phyloP scores from a whole-genome alignment of 2,329 filamentous ascomycete genomes.

The Colletotrichum sp. region DNA sequence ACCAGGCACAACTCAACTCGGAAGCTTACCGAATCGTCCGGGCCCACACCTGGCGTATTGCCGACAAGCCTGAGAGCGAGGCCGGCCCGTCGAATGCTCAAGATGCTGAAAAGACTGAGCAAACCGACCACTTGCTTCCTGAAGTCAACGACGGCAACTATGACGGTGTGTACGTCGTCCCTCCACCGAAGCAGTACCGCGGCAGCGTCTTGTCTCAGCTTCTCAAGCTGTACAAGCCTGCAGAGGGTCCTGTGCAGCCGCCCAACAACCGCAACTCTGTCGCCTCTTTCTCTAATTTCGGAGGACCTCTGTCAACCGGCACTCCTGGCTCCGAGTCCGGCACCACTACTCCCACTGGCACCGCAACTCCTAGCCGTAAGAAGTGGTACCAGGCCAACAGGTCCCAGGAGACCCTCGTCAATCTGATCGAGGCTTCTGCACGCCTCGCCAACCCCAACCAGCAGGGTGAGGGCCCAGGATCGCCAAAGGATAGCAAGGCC shows the following conservation, averaged over 20 bases:
- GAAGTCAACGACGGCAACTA: conserved; percentile 44
- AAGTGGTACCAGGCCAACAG: conserved; percentile 56
- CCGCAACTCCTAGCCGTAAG: conserved; percentile 42
- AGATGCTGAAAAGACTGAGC: neutral
- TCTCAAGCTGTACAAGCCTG: conserved; percentile 49
- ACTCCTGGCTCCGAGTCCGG: conserved; percentile 36
- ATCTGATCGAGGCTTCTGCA: conserved; percentile 51
- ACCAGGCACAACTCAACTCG: conserved; percentile 31
- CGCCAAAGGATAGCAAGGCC: conserved; percentile 17
- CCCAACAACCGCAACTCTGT: conserved; percentile 19
- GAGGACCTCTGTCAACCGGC: conserved; percentile 45
- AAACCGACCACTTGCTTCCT: conserved; percentile 22
- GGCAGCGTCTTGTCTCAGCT: conserved; percentile 52
- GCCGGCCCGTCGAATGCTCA: conserved; percentile 11
- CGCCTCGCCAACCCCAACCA: conserved; percentile 41
- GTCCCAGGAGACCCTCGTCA: conserved; percentile 51
- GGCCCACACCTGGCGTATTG: conserved; percentile 40
- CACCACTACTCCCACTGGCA: conserved; percentile 25
- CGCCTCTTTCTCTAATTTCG: conserved; percentile 32
- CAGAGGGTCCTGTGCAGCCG: conserved; percentile 26
- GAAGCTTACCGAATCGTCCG: conserved; percentile 49
- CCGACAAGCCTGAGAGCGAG: neutral
- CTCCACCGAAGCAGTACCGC: conserved; percentile 46
- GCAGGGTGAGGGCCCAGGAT: conserved; percentile 22
- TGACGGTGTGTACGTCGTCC: conserved; percentile 46